Base-by-base conservation (phyloP, 352 stramenopile genomes). In the Globisporangium camurandrum region DNA sequence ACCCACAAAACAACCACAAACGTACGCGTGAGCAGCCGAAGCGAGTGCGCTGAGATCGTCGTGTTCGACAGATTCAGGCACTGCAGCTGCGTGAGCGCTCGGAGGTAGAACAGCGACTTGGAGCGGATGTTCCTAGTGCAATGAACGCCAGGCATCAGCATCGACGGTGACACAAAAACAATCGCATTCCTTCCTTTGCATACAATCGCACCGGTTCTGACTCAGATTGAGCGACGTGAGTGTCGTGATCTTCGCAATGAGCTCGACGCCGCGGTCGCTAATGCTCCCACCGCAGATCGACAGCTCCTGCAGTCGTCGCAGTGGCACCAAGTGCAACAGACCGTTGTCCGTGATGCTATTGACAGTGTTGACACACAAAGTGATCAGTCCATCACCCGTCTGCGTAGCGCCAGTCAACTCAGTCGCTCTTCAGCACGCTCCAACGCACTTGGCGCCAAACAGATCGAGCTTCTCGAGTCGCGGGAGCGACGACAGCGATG, bases 41-140 rank as follows among this genome's bases (percentile, higher is more conserved):
- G 69, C 7, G 73, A 92, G 19, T 76, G 56, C 11, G 67, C 71
- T 0, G 74, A 82, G 20, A 92, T 78, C 26, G 62, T 67, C 8
- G 80, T 92, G 56, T 87, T 84, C 8, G 77, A 89, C 44, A 92
- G 62, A 57, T 92, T 92, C 50, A 92, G 59, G 31, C 67, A 74
- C 47, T 68, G 73, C 19, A 91, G 54, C 48, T 70, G 40, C 16
- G 72, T 80, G 24, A 91, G 59, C 26, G 72, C 64, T 26, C 68
- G 75, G 4, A 91, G 61, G 56, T 68, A 67, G 49, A 74, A 71
- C 19, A 88, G 46, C 14, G 69, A 84, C 61, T 86, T 87, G 50
- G 68, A 60, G 14, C 74, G 71, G 37, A 91, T 86, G 55, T 85
- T 77, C 68, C 79, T 91, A 51, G 22, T n/a, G 11, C 12, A 24